Evolutionary conservation across 106 monocot species (phyloP).

Genomic region (Allium cepa): DNA sequence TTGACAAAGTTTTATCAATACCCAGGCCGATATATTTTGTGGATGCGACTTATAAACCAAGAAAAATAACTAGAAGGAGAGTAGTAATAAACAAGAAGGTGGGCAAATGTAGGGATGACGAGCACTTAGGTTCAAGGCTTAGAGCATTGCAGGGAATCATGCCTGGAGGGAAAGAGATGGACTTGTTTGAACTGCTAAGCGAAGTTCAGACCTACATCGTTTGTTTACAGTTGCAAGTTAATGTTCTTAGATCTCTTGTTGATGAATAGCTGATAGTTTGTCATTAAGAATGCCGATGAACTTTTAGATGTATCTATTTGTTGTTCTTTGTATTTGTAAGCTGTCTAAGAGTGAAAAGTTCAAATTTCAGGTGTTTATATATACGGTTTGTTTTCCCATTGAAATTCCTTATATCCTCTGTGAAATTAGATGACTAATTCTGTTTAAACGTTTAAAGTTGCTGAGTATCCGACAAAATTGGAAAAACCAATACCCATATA

Average conservation of each 20-base stretch:
- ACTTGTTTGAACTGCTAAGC: slow-evolving; percentile 31
- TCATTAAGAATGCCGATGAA: too few relatives aligned
- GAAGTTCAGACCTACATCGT: slow-evolving; percentile 46
- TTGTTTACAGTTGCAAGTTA: slow-evolving; percentile 45
- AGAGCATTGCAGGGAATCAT: slow-evolving; percentile 24
- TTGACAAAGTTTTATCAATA: not conserved
- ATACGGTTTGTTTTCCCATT: too few relatives aligned
- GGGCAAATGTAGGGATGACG: slow-evolving; percentile 5
- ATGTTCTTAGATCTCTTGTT: slow-evolving; percentile 34
- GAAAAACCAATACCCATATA: too few relatives aligned
- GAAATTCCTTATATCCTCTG: too few relatives aligned
- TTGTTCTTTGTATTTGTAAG: too few relatives aligned
- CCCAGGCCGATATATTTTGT: slow-evolving; percentile 16
- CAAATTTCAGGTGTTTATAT: too few relatives aligned
- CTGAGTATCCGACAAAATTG: too few relatives aligned
- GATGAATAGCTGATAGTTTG: not conserved
- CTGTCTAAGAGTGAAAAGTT: too few relatives aligned
- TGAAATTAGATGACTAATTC: too few relatives aligned
- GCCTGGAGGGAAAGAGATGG: slow-evolving; percentile 43
- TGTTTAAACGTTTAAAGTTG: too few relatives aligned
- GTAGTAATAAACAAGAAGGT: not conserved
- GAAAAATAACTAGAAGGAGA: not conserved
- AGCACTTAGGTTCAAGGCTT: slow-evolving; percentile 14
- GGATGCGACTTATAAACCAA: not conserved
- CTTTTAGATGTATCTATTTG: too few relatives aligned